A percentile compares a stretch with the other conserved stretches of the same genome.
These are phyloP conservation scores for Tuber indicum DNA, from an alignment of 495 filamentous ascomycete species.

Conservation along the genomic window DNA sequence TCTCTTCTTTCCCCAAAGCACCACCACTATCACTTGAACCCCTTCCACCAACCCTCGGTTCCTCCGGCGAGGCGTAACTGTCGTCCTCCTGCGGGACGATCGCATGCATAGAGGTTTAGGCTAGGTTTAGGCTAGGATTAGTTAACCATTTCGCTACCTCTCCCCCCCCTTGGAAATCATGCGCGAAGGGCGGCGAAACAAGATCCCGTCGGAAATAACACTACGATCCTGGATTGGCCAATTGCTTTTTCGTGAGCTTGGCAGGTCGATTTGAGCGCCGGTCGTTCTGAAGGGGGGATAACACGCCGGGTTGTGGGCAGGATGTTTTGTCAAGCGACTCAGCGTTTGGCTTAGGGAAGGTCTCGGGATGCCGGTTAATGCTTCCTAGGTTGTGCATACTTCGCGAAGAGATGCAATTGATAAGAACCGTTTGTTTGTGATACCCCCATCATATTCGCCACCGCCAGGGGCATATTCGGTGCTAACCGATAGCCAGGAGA, in stretches of 20 bases:
- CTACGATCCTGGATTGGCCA: not conserved
- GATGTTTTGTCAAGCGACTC: not conserved
- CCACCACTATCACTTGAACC: not conserved
- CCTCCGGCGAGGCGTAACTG: not conserved
- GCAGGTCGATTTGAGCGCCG: not conserved
- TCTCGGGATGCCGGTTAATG: not conserved
- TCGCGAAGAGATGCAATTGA: not conserved
- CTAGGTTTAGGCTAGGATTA: not conserved
- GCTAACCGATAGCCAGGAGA: not conserved
- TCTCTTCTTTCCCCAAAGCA: not conserved
- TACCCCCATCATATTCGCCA: not conserved
- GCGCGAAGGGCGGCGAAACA: not conserved
- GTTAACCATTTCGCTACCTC: not conserved
- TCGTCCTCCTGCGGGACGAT: not conserved
- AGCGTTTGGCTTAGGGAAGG: not conserved
- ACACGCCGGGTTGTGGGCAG: not conserved
- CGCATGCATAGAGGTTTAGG: not conserved
- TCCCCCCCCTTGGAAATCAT: not conserved
- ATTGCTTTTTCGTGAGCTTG: slow-evolving; percentile 2
- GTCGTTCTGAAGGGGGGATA: not conserved
- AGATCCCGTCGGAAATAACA: not conserved
- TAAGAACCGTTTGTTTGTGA: not conserved
- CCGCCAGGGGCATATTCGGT: not conserved
- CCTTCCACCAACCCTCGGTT: not conserved
- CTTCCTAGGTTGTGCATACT: not conserved